These are phyloP conservation scores for Starmerella stellata DNA, from an alignment of 805 yeast species.

Conservation along the genomic window DNA sequence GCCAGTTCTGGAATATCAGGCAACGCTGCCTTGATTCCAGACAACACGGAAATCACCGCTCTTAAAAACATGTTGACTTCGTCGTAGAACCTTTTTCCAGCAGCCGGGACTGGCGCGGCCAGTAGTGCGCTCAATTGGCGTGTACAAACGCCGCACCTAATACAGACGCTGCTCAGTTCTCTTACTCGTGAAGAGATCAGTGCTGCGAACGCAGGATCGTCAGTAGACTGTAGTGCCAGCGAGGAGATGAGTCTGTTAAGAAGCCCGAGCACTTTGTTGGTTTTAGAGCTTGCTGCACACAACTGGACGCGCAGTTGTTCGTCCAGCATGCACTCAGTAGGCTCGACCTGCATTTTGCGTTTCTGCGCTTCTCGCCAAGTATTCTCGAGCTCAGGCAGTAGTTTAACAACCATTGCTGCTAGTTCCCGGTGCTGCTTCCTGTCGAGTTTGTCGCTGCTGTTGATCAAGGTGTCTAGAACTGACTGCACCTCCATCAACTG, in stretches of 20 bases:
- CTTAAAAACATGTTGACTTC: constrained; percentile 66
- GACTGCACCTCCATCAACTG: not conserved
- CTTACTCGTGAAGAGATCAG: constrained; percentile 42
- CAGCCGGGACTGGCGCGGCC: constrained; percentile 31
- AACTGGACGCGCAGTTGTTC: constrained; percentile 48
- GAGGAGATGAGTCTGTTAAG: constrained; percentile 15
- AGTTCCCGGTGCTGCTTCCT: constrained; percentile 75
- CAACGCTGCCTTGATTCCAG: constrained; percentile 67
- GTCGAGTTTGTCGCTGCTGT: not conserved
- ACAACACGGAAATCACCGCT: constrained; percentile 65
- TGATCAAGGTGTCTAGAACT: not conserved
- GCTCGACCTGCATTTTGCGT: constrained; percentile 13
- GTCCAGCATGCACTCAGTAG: constrained; percentile 25
- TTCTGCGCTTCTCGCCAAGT: constrained; percentile 10
- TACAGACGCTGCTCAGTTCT: constrained; percentile 61
- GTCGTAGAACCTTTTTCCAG: constrained; percentile 52
- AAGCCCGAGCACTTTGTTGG: constrained; percentile 14
- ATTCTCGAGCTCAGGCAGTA: constrained; percentile 15
- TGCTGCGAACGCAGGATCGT: constrained; percentile 11
- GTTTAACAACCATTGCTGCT: constrained; percentile 53
- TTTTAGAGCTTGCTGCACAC: constrained; percentile 38
- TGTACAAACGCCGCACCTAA: constrained; percentile 67
- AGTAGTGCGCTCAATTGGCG: constrained; percentile 42
- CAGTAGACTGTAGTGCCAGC: constrained; percentile 9
- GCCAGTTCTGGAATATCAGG: constrained; percentile 61